Evolutionary conservation across 106 monocot genomes (phyloP).

Genomic region (Acorus gramineus): DNA sequence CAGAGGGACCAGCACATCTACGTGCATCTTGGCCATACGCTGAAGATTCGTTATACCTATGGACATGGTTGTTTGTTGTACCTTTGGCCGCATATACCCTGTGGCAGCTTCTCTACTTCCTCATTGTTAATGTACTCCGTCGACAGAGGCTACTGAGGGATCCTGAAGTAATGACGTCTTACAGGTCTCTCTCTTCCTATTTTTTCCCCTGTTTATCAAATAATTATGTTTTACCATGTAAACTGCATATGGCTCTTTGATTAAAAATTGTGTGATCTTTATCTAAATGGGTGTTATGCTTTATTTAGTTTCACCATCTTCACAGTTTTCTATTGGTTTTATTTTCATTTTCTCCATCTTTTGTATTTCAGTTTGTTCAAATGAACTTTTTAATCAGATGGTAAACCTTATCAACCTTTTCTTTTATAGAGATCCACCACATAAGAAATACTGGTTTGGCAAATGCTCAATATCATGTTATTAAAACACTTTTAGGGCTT

Average conservation of each 20-base stretch:
- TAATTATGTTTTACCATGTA: background rate
- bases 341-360: too few relatives aligned
- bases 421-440: too few relatives aligned
- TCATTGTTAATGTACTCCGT: conserved; percentile 90
- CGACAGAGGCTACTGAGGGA: conserved; percentile 71
- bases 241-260: background rate
- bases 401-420: too few relatives aligned
- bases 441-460: too few relatives aligned
- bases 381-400: too few relatives aligned
- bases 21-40: conserved; percentile 88
- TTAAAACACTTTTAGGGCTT: too few relatives aligned
- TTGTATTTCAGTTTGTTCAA: too few relatives aligned
- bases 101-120: conserved; percentile 94
- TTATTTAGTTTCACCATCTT: too few relatives aligned
- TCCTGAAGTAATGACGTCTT: conserved; percentile 99
- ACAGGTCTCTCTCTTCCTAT: conserved; percentile 37
- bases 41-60: conserved; percentile 72
- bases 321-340: too few relatives aligned
- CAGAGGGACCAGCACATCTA: conserved; percentile 30
- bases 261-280: too few relatives aligned
- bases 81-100: conserved; percentile 84
- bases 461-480: too few relatives aligned
- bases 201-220: background rate
- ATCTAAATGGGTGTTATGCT: too few relatives aligned
- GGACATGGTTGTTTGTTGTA: conserved; percentile 85